Evolutionary conservation across 108 stramenopile species (phyloP), one percentile per base, ranked within the genome.

Genomic region (Aureococcus anophagefferens): DNA sequence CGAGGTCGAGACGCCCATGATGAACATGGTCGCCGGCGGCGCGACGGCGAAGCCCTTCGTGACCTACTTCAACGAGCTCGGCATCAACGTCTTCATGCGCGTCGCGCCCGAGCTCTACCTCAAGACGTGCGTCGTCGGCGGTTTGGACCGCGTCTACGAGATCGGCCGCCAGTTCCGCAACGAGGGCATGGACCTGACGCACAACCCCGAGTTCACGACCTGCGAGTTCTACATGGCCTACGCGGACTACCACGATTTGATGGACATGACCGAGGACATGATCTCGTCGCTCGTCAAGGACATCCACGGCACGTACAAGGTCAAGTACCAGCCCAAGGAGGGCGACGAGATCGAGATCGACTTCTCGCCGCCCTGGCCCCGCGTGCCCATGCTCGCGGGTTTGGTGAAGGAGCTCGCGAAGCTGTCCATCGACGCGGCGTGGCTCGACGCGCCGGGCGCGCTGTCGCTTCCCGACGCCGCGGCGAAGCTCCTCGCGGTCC

Each of bases 191-290:
- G 98, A 99, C 82, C 78, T 97, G 68, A 99, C 98, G 7, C 98
- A 99, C 91, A 99, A 99, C 74, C 98, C 98, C 29, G 98, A 99
- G 84, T 99, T 99, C 84, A 99, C 98, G 65, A 96, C 98, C 0
- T 92, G 95, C 73, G 98, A 99, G 82, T 97, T 96, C 64, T 99
- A 99, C 80, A 83, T 90, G 88, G 98, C 98, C 51, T 99, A 98
- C 76, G 98, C 95, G 28, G 98, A 99, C 82, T 99, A 98, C 90
- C 77, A 98, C 45, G 98, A 99, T 74, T 85, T 99, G 34, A 96
- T 99, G 94, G 81, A 85, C 72, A 95, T 96, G 94, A 97, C 95
- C 31, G 96, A 99, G 78, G 91, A 93, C 68, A 87, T 99, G 81
- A 77, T 99, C 46, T 85, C 86, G 76, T 92, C 92, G 14, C 89